A percentile compares a stretch with the other conserved stretches of the same genome.
These are phyloP conservation scores for Vicia faba DNA, from an alignment of 306 rosid genomes.

Conservation along the genomic window DNA sequence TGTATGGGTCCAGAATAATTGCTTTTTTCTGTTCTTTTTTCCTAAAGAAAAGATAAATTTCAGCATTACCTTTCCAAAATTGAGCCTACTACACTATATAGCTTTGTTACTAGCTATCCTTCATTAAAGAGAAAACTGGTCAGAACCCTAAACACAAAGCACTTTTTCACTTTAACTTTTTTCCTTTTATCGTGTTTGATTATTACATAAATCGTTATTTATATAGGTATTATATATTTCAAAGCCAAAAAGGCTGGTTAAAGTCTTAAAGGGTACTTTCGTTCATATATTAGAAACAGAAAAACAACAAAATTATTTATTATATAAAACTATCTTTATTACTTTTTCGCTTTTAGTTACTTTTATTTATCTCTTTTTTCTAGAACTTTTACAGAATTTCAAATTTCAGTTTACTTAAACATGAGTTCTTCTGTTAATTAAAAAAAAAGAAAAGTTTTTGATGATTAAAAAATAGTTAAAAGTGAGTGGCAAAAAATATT, in stretches of 20 bases:
- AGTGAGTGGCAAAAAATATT: background rate
- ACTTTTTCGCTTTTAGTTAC: slow-evolving; percentile 20
- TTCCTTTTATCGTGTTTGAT: slow-evolving; percentile 6
- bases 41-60: slow-evolving; percentile 16
- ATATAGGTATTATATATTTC: slow-evolving; percentile 16
- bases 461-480: background rate
- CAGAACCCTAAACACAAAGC: slow-evolving; percentile 23
- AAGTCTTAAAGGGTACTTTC: slow-evolving; percentile 20
- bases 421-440: no score
- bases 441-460: no score
- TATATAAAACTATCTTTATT: slow-evolving; percentile 31
- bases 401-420: no score
- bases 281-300: background rate
- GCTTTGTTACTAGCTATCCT: slow-evolving; percentile 33
- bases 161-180: slow-evolving; percentile 20
- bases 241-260: background rate
- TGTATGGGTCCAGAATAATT: slow-evolving; percentile 7
- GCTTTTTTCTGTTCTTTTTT: background rate
- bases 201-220: slow-evolving; percentile 25
- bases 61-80: slow-evolving; percentile 35
- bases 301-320: background rate
- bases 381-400: no score
- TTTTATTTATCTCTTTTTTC: background rate
- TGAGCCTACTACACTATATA: slow-evolving; percentile 2
- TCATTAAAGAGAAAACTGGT: slow-evolving; percentile 42